Conservation (phyloP, 176 grass and related monocot species). For the Eragrostis curvula region DNA sequence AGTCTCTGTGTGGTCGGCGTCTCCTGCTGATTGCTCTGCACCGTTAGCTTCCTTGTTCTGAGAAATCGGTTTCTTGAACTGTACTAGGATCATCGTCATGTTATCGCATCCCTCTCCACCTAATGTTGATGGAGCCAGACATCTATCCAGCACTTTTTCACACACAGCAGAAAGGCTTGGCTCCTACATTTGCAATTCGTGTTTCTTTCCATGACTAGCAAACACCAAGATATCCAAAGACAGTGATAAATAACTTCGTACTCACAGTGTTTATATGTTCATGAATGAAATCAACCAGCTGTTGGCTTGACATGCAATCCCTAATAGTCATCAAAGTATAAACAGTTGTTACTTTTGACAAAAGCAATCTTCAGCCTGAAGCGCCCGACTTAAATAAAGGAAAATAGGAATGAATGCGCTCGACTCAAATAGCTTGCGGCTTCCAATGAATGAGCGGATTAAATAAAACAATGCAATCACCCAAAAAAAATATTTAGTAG, state of each 20-base stretch:
- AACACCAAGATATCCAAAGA: not conserved
- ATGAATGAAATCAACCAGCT: conserved; percentile 88
- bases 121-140: conserved; percentile 81
- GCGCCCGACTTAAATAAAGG: not conserved
- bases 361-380: conserved; percentile 2
- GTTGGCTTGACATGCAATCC: conserved; percentile 95
- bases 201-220: conserved; percentile 14
- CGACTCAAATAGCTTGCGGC: not conserved
- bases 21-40: conserved; percentile 15
- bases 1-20: not conserved
- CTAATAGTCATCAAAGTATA: conserved; percentile 39
- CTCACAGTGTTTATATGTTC: conserved; percentile 80
- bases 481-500: not conserved
- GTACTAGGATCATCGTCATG: conserved; percentile 94
- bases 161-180: conserved; percentile 71
- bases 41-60: conserved; percentile 3
- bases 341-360: not conserved
- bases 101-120: conserved; percentile 90
- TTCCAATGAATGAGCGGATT: not conserved
- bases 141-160: conserved; percentile 87
- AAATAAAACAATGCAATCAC: not conserved
- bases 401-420: too few relatives aligned
- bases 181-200: conserved; percentile 62
- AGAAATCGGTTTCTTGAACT: conserved; percentile 68
- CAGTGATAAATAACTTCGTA: not conserved